A percentile compares a stretch with the other conserved stretches of the same genome.
These are phyloP conservation scores for Oropetium thomaeum DNA, from an alignment of 176 grass and related monocot species.

Conservation along the genomic window DNA sequence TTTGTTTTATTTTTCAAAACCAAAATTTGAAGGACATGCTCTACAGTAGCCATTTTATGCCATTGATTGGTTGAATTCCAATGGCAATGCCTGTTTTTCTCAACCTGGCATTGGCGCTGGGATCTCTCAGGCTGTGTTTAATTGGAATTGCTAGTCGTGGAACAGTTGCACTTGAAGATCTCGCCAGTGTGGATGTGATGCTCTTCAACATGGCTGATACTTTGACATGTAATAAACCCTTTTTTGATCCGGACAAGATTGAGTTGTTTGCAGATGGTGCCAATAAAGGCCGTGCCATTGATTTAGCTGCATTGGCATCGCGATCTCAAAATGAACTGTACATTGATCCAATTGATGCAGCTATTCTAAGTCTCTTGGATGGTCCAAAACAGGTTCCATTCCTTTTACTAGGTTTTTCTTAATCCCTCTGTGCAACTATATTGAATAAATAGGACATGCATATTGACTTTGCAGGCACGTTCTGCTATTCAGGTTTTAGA, in stretches of 20 bases:
- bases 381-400: conserved; percentile 42
- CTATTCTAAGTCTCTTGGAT: conserved; percentile 39
- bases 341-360: conserved; percentile 39
- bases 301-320: conserved; percentile 43
- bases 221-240: conserved; percentile 35
- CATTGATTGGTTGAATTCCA: conserved; percentile 44
- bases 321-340: conserved; percentile 42
- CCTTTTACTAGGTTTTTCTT: conserved; percentile 17
- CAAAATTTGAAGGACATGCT: neutral
- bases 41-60: conserved; percentile 15
- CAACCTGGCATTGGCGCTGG: conserved; percentile 37
- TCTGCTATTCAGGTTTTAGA: conserved; percentile 37
- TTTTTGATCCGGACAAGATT: conserved; percentile 37
- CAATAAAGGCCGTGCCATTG: conserved; percentile 31
- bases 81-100: conserved; percentile 51
- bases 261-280: conserved; percentile 32
- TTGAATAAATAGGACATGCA: conserved; percentile 1
- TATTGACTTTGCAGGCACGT: conserved; percentile 22
- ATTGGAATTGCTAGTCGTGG: conserved; percentile 45
- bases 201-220: conserved; percentile 52
- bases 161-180: conserved; percentile 50
- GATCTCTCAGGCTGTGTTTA: conserved; percentile 40
- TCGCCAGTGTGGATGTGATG: conserved; percentile 41
- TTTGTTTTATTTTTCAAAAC: conserved; percentile 18
- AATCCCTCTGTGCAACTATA: neutral